Evolutionary conservation across 2,329 filamentous ascomycete genomes (phyloP).

Genomic region (Coniella vitis): DNA sequence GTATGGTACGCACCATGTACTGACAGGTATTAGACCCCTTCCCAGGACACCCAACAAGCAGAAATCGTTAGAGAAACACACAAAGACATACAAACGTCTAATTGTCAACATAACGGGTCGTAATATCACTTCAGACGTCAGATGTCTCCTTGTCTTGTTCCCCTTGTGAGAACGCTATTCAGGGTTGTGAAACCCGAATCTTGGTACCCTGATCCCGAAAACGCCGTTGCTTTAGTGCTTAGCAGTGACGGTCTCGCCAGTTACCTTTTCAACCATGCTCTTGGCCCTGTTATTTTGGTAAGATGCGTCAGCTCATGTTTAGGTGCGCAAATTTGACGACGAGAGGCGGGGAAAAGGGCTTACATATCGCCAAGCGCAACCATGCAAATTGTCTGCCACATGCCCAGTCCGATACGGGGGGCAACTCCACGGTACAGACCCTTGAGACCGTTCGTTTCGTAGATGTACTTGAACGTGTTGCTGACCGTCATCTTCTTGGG

Average conservation of each 20-base stretch:
- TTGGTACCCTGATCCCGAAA: conserved; percentile 11
- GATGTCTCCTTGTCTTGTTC: no score
- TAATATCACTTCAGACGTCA: no score
- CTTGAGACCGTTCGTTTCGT: conserved; percentile 77
- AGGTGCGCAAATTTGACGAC: conserved; percentile 5
- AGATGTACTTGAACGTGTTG: conserved; percentile 83
- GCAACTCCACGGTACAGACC: conserved; percentile 94
- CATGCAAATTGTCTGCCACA: conserved; percentile 99
- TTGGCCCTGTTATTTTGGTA: conserved; percentile 46
- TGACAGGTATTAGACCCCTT: no score
- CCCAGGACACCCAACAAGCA: not conserved
- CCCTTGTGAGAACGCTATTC: no score
- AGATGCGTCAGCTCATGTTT: conserved; percentile 2
- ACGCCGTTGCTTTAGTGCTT: conserved; percentile 54
- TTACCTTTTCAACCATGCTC: conserved; percentile 59
- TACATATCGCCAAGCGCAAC: conserved; percentile 97
- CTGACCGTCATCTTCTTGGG: conserved; percentile 98
- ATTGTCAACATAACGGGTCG: not conserved
- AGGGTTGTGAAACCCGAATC: not conserved
- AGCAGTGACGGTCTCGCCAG: conserved; percentile 56
- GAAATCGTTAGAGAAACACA: not conserved
- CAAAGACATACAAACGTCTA: not conserved
- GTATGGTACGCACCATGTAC: no score
- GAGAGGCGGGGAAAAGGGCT: conserved; percentile 33
- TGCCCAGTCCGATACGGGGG: conserved; percentile 85